A percentile compares a stretch with the other conserved stretches of the same genome.
Evolutionary conservation across 805 yeast genomes (phyloP).

Genomic region (Lipomyces yamadae): DNA sequence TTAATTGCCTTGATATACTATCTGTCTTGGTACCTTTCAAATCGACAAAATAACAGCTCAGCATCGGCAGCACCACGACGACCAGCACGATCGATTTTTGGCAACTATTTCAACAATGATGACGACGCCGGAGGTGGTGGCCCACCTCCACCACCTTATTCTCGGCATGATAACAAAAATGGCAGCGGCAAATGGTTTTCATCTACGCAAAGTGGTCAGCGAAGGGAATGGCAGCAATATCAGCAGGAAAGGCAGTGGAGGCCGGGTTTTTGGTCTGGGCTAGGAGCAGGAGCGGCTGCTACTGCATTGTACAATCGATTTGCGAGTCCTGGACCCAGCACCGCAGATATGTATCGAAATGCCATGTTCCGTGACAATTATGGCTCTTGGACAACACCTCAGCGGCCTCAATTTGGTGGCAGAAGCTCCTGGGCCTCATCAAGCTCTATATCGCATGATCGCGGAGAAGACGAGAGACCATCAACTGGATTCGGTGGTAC

Average conservation of each 20-base stretch:
- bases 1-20: neutral
- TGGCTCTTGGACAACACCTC: neutral
- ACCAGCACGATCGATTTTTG: conserved; percentile 3
- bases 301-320: conserved; percentile 18
- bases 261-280: conserved; percentile 36
- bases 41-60: neutral
- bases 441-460: neutral
- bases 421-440: neutral
- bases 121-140: conserved; percentile 12
- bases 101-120: conserved; percentile 5
- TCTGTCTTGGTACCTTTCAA: neutral
- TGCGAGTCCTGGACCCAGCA: conserved; percentile 5
- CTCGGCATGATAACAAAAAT: conserved; percentile 14
- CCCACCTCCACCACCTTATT: conserved; percentile 34
- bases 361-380: conserved; percentile 9
- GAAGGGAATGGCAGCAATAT: conserved; percentile 18
- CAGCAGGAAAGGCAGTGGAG: conserved; percentile 25
- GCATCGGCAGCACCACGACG: neutral
- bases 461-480: neutral
- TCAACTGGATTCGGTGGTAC: conserved; percentile 33
- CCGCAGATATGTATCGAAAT: conserved; percentile 16
- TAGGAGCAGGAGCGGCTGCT: conserved; percentile 33
- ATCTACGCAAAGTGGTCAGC: conserved; percentile 18
- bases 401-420: neutral
- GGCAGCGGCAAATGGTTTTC: conserved; percentile 27